Conservation (phyloP, 2,329 filamentous ascomycete genomes). For the Alternaria sp. region DNA sequence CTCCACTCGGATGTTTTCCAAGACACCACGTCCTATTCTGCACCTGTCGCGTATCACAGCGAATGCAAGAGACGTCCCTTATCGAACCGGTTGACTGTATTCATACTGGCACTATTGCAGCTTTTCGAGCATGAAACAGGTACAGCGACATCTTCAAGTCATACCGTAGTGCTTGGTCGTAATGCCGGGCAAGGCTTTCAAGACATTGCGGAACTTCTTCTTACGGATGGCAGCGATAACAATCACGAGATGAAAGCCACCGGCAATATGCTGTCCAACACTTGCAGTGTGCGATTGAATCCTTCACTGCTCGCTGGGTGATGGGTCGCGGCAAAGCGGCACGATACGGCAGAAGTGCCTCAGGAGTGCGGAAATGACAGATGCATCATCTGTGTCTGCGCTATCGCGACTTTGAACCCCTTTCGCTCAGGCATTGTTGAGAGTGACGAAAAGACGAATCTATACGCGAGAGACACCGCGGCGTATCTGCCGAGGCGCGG, state of each 20-base stretch:
- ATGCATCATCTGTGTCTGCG: neutral
- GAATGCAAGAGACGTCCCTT: neutral
- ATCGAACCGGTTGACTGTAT: neutral
- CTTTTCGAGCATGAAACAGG: neutral
- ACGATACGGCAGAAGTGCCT: neutral
- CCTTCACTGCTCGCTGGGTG: neutral
- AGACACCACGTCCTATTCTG: too few relatives aligned
- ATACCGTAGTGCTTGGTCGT: neutral
- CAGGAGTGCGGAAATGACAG: constrained; percentile 5
- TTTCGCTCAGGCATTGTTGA: constrained; percentile 2
- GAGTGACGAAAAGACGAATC: neutral
- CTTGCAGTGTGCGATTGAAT: neutral
- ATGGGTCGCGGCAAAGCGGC: neutral
- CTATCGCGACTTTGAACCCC: neutral
- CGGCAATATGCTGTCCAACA: neutral
- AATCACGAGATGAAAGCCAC: neutral
- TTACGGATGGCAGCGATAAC: neutral
- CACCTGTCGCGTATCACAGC: too few relatives aligned
- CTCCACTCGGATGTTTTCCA: too few relatives aligned
- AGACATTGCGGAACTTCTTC: neutral
- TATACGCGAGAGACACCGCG: neutral
- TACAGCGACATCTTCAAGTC: neutral
- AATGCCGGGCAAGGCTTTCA: too few relatives aligned
- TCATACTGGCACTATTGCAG: neutral
- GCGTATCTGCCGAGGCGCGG: constrained; percentile 12